A percentile compares a stretch with the other conserved stretches of the same genome.
Conservation (phyloP, 495 filamentous ascomycete genomes). For the Aspergillus bertholletiae region DNA sequence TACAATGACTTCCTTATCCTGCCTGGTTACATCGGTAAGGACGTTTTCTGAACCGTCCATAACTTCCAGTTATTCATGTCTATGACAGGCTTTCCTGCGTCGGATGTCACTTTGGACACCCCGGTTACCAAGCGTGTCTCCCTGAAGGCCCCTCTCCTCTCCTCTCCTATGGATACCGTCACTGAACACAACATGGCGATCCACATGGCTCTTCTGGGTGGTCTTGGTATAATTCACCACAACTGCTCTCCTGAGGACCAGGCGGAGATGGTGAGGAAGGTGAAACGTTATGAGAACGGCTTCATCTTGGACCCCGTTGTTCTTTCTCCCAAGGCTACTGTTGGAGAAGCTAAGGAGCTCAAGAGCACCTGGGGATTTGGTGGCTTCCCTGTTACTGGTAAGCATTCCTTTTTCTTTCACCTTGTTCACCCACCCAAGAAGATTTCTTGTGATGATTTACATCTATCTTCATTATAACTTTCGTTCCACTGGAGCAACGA, state of each 20-base stretch:
- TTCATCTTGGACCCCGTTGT: slow-evolving; percentile 98
- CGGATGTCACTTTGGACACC: slow-evolving; percentile 82
- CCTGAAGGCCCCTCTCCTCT: slow-evolving; percentile 91
- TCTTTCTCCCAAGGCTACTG: slow-evolving; percentile 79
- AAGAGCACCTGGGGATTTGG: slow-evolving; percentile 99
- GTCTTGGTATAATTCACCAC: slow-evolving; percentile 96
- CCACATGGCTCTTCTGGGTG: slow-evolving; percentile 95
- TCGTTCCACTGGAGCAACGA: slow-evolving; percentile 97
- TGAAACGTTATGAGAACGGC: slow-evolving; percentile 98
- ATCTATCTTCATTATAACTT: slow-evolving; percentile 83
- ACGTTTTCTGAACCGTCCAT: slow-evolving; percentile 10
- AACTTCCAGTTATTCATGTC: slow-evolving; percentile 51
- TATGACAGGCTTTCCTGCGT: slow-evolving; percentile 74
- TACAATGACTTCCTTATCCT: slow-evolving; percentile 73
- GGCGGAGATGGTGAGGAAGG: slow-evolving; percentile 98
- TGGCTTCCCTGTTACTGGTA: slow-evolving; percentile 97
- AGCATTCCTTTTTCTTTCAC: slow-evolving; percentile 36
- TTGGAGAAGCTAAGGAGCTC: slow-evolving; percentile 84
- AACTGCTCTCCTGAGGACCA: slow-evolving; percentile 95
- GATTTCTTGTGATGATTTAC: slow-evolving; percentile 64
- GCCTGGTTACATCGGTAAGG: slow-evolving; percentile 63
- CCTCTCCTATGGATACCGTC: slow-evolving; percentile 99
- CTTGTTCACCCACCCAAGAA: slow-evolving; percentile 8
- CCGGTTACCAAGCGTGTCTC: slow-evolving; percentile 90
- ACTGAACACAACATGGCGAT: slow-evolving; percentile 99